phyloP scores from a whole-genome alignment of 306 rosid species.

The Sicyos baderoa region DNA sequence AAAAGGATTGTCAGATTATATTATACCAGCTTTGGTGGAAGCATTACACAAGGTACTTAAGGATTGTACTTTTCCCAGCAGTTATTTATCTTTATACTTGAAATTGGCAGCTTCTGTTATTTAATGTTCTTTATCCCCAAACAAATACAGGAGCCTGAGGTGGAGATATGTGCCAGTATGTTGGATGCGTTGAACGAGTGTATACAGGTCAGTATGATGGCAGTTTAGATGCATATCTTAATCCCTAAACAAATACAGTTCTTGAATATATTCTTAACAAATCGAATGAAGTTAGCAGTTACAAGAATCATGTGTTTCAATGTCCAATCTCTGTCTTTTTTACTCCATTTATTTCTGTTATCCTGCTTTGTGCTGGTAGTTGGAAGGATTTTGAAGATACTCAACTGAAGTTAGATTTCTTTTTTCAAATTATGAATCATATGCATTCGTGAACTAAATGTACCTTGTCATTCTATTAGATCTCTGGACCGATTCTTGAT shows the following conservation, averaged over 20 bases:
- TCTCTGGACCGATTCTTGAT: constrained; percentile 78
- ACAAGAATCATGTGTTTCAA: neutral
- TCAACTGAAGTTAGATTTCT: neutral
- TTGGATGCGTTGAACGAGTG: constrained; percentile 85
- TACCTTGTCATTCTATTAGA: constrained; percentile 28
- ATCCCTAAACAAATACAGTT: neutral
- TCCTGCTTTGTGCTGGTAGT: neutral
- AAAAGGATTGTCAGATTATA: constrained; percentile 70
- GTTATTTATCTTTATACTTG: neutral
- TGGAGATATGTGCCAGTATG: constrained; percentile 90
- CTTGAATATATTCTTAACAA: neutral
- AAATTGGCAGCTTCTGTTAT: neutral
- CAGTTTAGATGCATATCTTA: neutral
- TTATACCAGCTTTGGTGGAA: constrained; percentile 85
- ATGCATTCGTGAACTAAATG: neutral
- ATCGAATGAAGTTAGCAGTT: neutral
- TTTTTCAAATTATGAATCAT: neutral
- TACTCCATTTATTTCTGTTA: neutral
- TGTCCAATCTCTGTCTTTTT: neutral
- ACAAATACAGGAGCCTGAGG: constrained; percentile 76
- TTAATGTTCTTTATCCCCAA: neutral
- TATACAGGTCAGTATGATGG: constrained; percentile 54
- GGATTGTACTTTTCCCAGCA: neutral
- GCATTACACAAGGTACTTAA: constrained; percentile 65
- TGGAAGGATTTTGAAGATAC: neutral